Conservation (phyloP, 192 early-diverging fungal species). For the Coemansia sp. region DNA sequence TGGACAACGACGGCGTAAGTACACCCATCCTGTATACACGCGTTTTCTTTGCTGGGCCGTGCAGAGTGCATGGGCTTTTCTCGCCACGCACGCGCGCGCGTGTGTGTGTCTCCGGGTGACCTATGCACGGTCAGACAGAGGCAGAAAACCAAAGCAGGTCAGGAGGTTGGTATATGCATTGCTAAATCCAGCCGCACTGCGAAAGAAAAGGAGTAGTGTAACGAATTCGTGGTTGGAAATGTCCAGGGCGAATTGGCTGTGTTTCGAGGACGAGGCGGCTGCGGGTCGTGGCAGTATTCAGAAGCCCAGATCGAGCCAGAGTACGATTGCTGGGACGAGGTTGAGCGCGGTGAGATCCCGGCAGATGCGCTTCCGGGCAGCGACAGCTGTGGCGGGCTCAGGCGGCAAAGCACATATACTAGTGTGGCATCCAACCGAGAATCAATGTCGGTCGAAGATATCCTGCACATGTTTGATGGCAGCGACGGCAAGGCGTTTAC, state of each 20-base stretch:
- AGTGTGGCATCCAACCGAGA: constrained; percentile 25
- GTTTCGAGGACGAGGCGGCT: constrained; percentile 45
- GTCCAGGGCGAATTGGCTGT: constrained; percentile 48
- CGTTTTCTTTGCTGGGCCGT: too few species aligned
- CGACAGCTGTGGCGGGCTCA: not conserved
- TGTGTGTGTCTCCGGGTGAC: too few species aligned
- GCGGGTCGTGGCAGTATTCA: constrained; percentile 39
- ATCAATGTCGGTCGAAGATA: constrained; percentile 35
- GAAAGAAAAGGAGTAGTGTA: too few species aligned
- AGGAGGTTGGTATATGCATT: too few species aligned
- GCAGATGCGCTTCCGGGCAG: not conserved
- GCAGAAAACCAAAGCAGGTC: too few species aligned
- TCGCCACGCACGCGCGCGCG: too few species aligned
- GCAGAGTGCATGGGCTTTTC: too few species aligned
- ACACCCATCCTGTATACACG: too few species aligned
- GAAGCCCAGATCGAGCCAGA: constrained; percentile 46
- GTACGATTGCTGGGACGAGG: constrained; percentile 48
- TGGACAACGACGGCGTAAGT: constrained; percentile 49
- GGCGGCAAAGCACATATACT: constrained; percentile 36
- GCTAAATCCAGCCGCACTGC: too few species aligned
- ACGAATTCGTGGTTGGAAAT: constrained; percentile 50
- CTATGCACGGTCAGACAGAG: too few species aligned
- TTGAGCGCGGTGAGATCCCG: constrained; percentile 35
- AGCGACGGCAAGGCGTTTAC: not conserved
- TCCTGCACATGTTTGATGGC: constrained; percentile 37